Evolutionary conservation across 768 basidiomycete genomes (phyloP), one percentile per base, ranked within the genome.

Genomic region (Tephrocybe rancida): DNA sequence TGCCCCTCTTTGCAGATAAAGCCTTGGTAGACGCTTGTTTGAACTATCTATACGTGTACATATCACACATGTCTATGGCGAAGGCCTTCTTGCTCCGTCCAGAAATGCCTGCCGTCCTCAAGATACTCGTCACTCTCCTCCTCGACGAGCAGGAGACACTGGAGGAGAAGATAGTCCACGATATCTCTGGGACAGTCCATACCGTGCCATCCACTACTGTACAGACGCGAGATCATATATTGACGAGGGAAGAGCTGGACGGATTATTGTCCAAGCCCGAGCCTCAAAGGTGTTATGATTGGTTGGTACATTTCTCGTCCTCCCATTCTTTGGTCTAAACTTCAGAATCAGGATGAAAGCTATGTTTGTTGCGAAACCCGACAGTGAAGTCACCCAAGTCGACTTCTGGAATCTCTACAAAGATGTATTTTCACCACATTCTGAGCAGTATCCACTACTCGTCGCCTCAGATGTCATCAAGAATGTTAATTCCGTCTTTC

Each of bases 331-430:
- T 25, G 41, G 14, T 41, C 45, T 47, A 25, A 63, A 13, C 44
- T 18, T 37, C 30, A 46, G 14, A 18, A 21, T 9, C 64, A 95
- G 96, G 96, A 96, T 99, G 90, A 86, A 84, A 64, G 70, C 79
- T n/a, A 89, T 92, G 79, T 98, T 95, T 62, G 78, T 88, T 14
- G 76, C 86, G 16, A 86, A 87, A 55, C 69, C 86, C 1, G 85
- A 88, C 3, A 84, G 88, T 3, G 90, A 95, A 63, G 74, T 98
- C 42, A 94, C 92, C 0, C 97, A 98, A 69, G 93, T 96, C 29
- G 87, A 92, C 50, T 92, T 99, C 64, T 99, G 96, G 95, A 92
- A 84, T 52, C 79, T 95, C 11, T 99, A 99, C 72, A 87, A 89
- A 57, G 88, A 90, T 54, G 83, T 83, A 1, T 97, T 98, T 62